Evolutionary conservation across 2,329 filamentous ascomycete genomes (phyloP).

Genomic region (Aschersonia sp.): DNA sequence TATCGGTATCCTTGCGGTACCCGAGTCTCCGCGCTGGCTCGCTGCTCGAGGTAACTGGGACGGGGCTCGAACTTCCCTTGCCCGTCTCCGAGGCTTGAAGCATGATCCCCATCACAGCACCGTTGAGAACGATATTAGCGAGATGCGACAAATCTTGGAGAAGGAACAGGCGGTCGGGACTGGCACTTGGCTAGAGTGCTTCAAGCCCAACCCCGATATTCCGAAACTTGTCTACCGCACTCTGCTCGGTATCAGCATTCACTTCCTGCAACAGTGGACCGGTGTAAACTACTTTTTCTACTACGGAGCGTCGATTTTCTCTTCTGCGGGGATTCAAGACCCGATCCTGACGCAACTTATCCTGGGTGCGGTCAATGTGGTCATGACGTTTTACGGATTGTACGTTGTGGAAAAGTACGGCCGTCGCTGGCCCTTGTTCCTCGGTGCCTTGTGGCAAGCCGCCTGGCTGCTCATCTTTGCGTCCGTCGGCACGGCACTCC

Average conservation of each 20-base stretch:
- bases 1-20: slow-evolving; percentile 35
- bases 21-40: slow-evolving; percentile 43
- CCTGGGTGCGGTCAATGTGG: slow-evolving; percentile 52
- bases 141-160: slow-evolving; percentile 33
- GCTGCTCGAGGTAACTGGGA: slow-evolving; percentile 31
- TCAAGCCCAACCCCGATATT: slow-evolving; percentile 34
- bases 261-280: slow-evolving; percentile 55
- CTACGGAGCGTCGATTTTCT: slow-evolving; percentile 55
- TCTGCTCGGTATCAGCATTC: slow-evolving; percentile 45
- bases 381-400: slow-evolving; percentile 50
- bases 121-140: slow-evolving; percentile 36
- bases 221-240: slow-evolving; percentile 51
- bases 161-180: slow-evolving; percentile 28
- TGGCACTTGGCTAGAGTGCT: slow-evolving; percentile 44
- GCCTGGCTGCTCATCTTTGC: slow-evolving; percentile 52
- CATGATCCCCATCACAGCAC: slow-evolving; percentile 26
- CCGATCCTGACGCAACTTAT: slow-evolving; percentile 56
- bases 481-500: slow-evolving; percentile 32
- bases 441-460: slow-evolving; percentile 54
- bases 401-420: slow-evolving; percentile 56
- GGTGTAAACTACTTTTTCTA: slow-evolving; percentile 48
- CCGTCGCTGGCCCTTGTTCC: slow-evolving; percentile 51
- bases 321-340: slow-evolving; percentile 50
- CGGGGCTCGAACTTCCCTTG: slow-evolving; percentile 32
- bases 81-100: slow-evolving; percentile 36